Conservation (phyloP, 139 green algal species). For the Chlorella sorokiniana region DNA sequence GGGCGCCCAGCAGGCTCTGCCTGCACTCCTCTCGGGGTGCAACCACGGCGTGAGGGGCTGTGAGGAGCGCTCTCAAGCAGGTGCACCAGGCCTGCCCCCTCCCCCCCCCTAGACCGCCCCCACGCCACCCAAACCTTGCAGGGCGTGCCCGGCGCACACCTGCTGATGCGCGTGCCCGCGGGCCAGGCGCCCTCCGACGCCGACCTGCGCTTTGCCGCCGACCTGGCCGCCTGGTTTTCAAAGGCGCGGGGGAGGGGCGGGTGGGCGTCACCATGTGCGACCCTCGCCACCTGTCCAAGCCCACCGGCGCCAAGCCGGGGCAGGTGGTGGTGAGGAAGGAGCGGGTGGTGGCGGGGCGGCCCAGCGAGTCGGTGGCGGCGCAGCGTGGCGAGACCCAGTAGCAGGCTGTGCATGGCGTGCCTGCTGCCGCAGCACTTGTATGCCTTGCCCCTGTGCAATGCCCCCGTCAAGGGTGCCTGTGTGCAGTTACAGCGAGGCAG, state of each 20-base stretch:
- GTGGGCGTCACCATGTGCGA: constrained; percentile 61
- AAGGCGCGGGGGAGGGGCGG: constrained; percentile 58
- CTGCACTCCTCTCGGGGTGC: no score
- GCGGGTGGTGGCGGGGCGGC: constrained; percentile 62
- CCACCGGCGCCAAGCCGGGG: constrained; percentile 79
- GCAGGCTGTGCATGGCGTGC: no score
- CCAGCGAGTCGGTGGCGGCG: constrained; percentile 41
- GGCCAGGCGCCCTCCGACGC: not conserved
- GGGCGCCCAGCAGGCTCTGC: not conserved
- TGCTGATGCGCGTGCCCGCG: constrained; percentile 23
- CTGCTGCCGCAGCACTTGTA: not conserved
- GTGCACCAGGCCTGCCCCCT: no score
- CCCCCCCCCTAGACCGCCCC: no score
- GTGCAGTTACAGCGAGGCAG: no score
- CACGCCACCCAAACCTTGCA: no score
- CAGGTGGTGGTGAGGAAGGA: constrained; percentile 63
- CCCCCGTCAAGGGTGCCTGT: no score
- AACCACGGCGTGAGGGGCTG: no score
- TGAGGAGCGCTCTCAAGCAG: no score
- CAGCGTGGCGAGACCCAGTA: not conserved
- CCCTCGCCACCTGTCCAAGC: constrained; percentile 73
- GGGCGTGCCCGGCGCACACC: constrained; percentile 31
- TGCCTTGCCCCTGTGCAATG: not conserved
- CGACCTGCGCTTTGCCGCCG: constrained; percentile 74
- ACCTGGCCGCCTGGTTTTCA: constrained; percentile 77